Evolutionary conservation across 139 green algal species (phyloP).

Genomic region (Picochlorum sp.): DNA sequence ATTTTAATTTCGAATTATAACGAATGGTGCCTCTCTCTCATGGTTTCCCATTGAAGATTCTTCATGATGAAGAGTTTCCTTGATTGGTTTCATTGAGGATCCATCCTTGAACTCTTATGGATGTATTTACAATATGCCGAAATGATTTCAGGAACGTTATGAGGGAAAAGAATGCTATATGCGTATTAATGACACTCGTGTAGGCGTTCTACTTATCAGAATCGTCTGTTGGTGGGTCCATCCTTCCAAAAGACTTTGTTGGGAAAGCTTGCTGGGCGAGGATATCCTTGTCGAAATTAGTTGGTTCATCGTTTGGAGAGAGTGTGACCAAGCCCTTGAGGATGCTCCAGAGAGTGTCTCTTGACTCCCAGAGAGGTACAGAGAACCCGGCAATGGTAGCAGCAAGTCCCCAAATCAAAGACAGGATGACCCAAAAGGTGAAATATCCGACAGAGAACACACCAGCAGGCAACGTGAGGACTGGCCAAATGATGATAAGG

Average conservation of each 20-base stretch:
- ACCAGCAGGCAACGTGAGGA: slow-evolving; percentile 51
- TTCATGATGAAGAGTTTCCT: too few relatives aligned
- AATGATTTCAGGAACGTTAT: too few relatives aligned
- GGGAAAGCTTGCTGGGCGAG: background rate
- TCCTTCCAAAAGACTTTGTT: background rate
- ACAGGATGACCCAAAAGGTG: slow-evolving; percentile 64
- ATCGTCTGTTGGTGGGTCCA: background rate
- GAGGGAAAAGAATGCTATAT: too few relatives aligned
- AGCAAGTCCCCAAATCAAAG: slow-evolving; percentile 42
- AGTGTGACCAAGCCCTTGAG: slow-evolving; percentile 7
- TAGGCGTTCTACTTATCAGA: too few relatives aligned
- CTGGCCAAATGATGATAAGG: slow-evolving; percentile 57
- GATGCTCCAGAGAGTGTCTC: slow-evolving; percentile 17
- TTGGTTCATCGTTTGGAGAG: background rate
- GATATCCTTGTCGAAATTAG: background rate
- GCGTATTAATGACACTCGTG: too few relatives aligned
- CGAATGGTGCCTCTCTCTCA: too few relatives aligned
- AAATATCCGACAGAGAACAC: slow-evolving; percentile 66
- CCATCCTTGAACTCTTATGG: too few relatives aligned
- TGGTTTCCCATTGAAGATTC: too few relatives aligned
- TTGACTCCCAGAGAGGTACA: slow-evolving; percentile 41
- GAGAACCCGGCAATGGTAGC: slow-evolving; percentile 32
- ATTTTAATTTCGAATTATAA: too few relatives aligned
- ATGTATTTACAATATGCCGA: too few relatives aligned
- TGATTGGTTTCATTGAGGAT: too few relatives aligned